Base-by-base conservation (phyloP, 2,329 filamentous ascomycete species). In the Aspergillus pseudoviridinutans region DNA sequence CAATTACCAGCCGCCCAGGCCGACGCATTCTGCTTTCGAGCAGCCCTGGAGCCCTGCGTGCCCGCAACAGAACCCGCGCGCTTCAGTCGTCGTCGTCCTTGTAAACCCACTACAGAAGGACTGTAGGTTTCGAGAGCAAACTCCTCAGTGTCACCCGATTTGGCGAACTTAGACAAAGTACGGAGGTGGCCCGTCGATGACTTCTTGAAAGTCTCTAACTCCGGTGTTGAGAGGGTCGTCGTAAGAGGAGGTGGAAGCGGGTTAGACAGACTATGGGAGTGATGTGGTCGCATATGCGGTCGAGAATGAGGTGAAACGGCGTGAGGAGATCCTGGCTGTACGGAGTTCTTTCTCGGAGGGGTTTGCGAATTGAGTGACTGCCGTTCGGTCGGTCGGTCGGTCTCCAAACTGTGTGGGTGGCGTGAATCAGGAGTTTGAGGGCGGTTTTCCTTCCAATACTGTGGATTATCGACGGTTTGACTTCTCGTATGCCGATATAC, bases 121-220 rank as follows among this genome's bases (percentile, higher is more conserved):
- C 88, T 87, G 1, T 89, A 83, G 0, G 87, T 86, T 51, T 86
- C 88, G 56, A 97, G 88, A 49, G 86, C 83, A 65, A 97, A 92
- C 46, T 95, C 91, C 35, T 93, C 90, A 1, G 86, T 84, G 9
- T 87, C 85, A 3, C 85, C 87, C 49, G 86, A 86, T 66, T 93
- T 85, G 1, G 91, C 90, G 63, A 96, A 84, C 66, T 87, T 89
- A 6, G 93, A 96, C 41, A 97, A 80, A 0, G 91, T 92, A 47
- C 92, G 87, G 24, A 99, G 82, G 73, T 99, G 91, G 57, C 89
- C 88, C 1, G 94, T 97, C 0, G 93, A 90, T 0, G 94, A 97
- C 66, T 90, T 90, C 57, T 93, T 89, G 20, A 99, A 81, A 35
- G 85, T 87, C 71, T 92, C 85, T 10, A 97, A 80, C 62, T 97